Evolutionary conservation across 345 rosid species (phyloP), one percentile per base, ranked within the genome.

Genomic region (Salix exigua): DNA sequence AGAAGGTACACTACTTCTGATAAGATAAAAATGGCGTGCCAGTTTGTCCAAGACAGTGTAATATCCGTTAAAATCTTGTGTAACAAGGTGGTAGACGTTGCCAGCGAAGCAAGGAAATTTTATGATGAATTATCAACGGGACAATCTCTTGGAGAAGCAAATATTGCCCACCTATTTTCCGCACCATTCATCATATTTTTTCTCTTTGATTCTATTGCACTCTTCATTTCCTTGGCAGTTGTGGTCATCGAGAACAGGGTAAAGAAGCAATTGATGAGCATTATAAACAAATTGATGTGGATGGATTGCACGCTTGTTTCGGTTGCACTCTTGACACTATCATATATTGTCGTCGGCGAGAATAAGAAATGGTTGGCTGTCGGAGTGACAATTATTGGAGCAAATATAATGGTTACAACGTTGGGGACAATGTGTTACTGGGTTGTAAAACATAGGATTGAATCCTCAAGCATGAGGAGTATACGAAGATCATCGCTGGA

Each of bases 201-300:
- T 92, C 46, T 94, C 75, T 94, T 94, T 26, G 97, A 94, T 66
- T 92, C 97, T 0, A 65, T 92, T 12, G 94, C 98, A 16, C 94
- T 94, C 79, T 94, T 94, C 88, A 92, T 94, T 76, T 92, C 98
- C 23, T 83, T 94, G 26, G 97, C 94, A 7, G 98, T 92, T 26
- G 98, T 94, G 46, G 97, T 92, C 66, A 94, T 92, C 42, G 97
- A 92, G 71, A 90, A 92, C 81, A 94, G 91, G 83, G 97, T 94
- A 1, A 92, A 94, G 90, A 94, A 91, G 89, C 94, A 90, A 70
- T 85, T 92, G 97, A 94, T 94, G 98, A 92, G 96, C 4, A 77
- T 92, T 13, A 94, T 94, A 60, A 94, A 94, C 85, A 94, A 94
- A 84, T 60, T 94, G 78, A 91, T 92, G 98, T 94, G 98, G 98